phyloP scores from a whole-genome alignment of 2,329 filamentous ascomycete genomes.

The Nakataea oryzae region DNA sequence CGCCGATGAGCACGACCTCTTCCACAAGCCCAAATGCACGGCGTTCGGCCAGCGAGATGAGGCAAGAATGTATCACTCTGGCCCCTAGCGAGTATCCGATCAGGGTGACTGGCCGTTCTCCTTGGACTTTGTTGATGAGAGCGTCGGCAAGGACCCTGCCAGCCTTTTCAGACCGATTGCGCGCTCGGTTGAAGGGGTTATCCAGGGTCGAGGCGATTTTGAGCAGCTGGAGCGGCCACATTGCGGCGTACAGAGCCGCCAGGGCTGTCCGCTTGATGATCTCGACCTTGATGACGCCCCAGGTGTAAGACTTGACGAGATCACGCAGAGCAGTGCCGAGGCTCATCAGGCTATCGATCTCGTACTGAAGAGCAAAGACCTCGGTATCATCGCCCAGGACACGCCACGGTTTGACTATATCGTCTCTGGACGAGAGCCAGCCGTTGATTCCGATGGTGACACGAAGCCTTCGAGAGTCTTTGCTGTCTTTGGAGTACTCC shows the following conservation, averaged over 20 bases:
- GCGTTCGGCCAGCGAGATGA: conserved; percentile 65
- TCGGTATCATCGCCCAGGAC: conserved; percentile 63
- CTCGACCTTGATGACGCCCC: conserved; percentile 62
- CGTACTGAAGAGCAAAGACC: conserved; percentile 76
- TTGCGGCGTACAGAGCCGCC: conserved; percentile 54
- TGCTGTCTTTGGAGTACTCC: conserved; percentile 17
- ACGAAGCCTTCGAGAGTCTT: conserved; percentile 45
- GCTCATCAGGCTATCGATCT: conserved; percentile 65
- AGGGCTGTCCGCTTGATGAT: conserved; percentile 65
- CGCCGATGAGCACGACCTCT: conserved; percentile 71
- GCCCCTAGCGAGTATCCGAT: conserved; percentile 77
- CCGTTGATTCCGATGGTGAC: conserved; percentile 83
- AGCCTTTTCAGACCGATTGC: conserved; percentile 68
- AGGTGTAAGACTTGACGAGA: conserved; percentile 66
- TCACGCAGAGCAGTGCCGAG: conserved; percentile 64
- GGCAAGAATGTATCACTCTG: conserved; percentile 71
- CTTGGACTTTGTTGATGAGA: conserved; percentile 70
- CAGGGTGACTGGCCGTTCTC: conserved; percentile 69
- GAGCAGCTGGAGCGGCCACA: conserved; percentile 60
- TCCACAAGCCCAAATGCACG: conserved; percentile 78
- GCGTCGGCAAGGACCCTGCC: conserved; percentile 73
- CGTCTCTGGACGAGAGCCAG: conserved; percentile 67
- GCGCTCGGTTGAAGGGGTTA: conserved; percentile 72
- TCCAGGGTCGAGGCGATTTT: conserved; percentile 61
- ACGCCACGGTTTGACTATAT: conserved; percentile 72